These are phyloP conservation scores for Croton setiger DNA, from an alignment of 441 rosid species.

Conservation along the genomic window DNA sequence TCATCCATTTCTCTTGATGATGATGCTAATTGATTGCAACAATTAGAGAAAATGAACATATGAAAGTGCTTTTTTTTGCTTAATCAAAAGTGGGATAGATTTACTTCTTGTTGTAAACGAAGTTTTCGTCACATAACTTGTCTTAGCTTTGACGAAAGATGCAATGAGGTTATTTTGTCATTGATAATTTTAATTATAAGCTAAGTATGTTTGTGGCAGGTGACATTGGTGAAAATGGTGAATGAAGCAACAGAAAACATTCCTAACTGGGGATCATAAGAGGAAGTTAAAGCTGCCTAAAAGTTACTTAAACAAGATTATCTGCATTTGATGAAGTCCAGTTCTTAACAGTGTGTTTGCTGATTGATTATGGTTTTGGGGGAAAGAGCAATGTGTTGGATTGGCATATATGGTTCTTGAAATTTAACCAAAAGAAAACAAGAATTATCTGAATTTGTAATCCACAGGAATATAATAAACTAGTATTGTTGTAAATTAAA, in stretches of 20 bases:
- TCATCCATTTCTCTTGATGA: not conserved
- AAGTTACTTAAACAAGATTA: no score
- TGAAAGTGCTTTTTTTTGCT: not conserved
- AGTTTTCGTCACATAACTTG: not conserved
- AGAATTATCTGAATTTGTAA: not conserved
- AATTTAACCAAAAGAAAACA: not conserved
- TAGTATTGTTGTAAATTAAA: no score
- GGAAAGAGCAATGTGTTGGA: not conserved
- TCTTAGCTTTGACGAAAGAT: not conserved
- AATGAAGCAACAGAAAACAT: conserved; percentile 83
- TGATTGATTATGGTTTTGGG: not conserved
- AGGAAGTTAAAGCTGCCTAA: not conserved
- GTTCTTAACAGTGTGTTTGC: not conserved
- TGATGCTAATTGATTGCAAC: not conserved
- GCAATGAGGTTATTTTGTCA: not conserved
- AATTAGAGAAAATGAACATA: not conserved
- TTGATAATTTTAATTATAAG: not conserved
- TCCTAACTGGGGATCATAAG: conserved; percentile 62
- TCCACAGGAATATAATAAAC: not conserved
- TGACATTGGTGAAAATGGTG: conserved; percentile 80
- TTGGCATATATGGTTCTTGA: not conserved
- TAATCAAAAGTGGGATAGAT: not conserved
- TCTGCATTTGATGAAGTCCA: no score
- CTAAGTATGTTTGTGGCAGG: conserved; percentile 36
- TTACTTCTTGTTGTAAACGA: not conserved